phyloP scores from a whole-genome alignment of 495 filamentous ascomycete species.

The Hypomontagnella monticulosa region DNA sequence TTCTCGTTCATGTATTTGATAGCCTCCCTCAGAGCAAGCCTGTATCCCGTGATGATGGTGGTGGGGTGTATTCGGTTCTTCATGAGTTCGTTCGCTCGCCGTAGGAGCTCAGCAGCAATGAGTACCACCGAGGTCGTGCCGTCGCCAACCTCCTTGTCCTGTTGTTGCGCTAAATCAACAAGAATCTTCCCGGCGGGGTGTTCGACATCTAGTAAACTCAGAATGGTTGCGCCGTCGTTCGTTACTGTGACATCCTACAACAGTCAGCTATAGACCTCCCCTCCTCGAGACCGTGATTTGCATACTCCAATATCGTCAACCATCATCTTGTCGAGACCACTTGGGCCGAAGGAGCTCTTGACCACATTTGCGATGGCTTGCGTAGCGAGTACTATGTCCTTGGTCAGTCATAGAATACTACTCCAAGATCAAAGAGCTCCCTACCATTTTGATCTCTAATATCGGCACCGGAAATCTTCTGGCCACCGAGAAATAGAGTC shows the following conservation, averaged over 20 bases:
- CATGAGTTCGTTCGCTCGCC: slow-evolving; percentile 96
- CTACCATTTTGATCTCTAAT: slow-evolving; percentile 95
- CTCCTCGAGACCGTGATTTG: slow-evolving; percentile 10
- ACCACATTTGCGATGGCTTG: slow-evolving; percentile 98
- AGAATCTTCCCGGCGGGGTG: slow-evolving; percentile 98
- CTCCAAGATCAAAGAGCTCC: slow-evolving; percentile 38
- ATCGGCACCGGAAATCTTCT: slow-evolving; percentile 94
- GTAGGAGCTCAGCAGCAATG: slow-evolving; percentile 94
- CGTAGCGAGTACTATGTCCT: slow-evolving; percentile 80
- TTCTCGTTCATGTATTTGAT: slow-evolving; percentile 99
- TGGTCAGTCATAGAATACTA: slow-evolving; percentile 22
- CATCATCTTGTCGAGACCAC: slow-evolving; percentile 99
- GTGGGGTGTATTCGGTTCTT: slow-evolving; percentile 99
- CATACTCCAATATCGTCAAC: slow-evolving; percentile 97
- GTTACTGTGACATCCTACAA: slow-evolving; percentile 95
- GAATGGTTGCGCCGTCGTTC: slow-evolving; percentile 97
- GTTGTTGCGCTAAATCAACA: slow-evolving; percentile 96
- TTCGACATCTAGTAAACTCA: slow-evolving; percentile 93
- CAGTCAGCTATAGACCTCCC: slow-evolving; percentile 30
- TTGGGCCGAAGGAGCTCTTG: slow-evolving; percentile 97
- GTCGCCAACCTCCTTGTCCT: slow-evolving; percentile 98
- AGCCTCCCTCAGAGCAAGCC: slow-evolving; percentile 92
- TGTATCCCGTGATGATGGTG: slow-evolving; percentile 98
- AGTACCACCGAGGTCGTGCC: slow-evolving; percentile 98
- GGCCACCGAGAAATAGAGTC: slow-evolving; percentile 89